phyloP scores from a whole-genome alignment of 805 yeast genomes.

The Brettanomyces sp. region DNA sequence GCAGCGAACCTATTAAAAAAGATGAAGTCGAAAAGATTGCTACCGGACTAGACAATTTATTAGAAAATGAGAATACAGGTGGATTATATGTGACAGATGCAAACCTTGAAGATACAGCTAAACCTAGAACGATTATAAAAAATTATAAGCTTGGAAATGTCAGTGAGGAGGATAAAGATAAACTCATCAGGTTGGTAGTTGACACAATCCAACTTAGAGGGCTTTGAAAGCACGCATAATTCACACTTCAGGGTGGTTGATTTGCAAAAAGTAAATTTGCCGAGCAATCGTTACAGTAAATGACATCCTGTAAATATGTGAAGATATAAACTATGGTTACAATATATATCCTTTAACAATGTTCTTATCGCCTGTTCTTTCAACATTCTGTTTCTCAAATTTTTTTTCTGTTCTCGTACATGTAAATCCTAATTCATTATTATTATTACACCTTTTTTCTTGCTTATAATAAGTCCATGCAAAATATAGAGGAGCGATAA shows the following conservation, averaged over 20 bases:
- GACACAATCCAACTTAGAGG: conserved; percentile 23
- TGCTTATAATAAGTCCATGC: no score
- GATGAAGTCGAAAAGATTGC: conserved; percentile 1
- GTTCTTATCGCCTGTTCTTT: no score
- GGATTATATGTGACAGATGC: conserved; percentile 25
- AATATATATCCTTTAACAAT: no score
- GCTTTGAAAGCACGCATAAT: conserved; percentile 3
- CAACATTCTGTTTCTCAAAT: no score
- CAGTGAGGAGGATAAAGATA: conserved; percentile 8
- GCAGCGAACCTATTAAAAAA: conserved; percentile 3
- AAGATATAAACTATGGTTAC: no score
- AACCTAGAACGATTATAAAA: conserved; percentile 20
- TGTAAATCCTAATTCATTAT: no score
- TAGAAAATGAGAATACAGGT: conserved; percentile 23
- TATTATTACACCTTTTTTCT: no score
- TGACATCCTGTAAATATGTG: no score
- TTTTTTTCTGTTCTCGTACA: no score
- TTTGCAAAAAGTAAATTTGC: neutral
- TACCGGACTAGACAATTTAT: conserved; percentile 5
- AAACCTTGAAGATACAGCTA: conserved; percentile 20
- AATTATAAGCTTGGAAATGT: conserved; percentile 19
- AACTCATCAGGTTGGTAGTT: conserved; percentile 17
- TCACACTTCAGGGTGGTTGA: neutral
- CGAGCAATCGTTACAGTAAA: no score
- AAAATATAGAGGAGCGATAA: no score